Evolutionary conservation across 73 alveolate species (phyloP).

Genomic region (Tetrahymena malaccensis): DNA sequence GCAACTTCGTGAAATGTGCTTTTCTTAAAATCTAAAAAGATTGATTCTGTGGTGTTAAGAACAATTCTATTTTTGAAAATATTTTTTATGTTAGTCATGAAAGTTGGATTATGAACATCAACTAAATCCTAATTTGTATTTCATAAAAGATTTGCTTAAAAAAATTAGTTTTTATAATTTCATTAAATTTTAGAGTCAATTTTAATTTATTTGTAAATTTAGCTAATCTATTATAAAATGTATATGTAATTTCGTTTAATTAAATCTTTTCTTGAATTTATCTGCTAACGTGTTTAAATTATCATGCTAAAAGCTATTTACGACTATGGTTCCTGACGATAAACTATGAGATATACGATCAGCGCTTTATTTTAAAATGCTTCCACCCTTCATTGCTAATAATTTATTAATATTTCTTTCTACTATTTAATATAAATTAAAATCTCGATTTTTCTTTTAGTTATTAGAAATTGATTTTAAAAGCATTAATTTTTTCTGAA

Average conservation of each 20-base stretch:
- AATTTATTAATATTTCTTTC: neutral
- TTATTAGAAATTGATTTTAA: neutral
- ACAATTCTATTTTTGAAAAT: slow-evolving; percentile 20
- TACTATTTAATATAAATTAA: neutral
- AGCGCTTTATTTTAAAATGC: neutral
- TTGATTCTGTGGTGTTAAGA: slow-evolving; percentile 18
- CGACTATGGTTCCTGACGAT: neutral
- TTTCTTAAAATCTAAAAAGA: slow-evolving; percentile 22
- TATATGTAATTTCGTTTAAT: neutral
- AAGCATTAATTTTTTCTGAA: neutral
- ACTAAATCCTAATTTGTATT: neutral
- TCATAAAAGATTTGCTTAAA: neutral
- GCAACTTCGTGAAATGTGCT: slow-evolving; percentile 18
- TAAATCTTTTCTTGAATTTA: neutral
- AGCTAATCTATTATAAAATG: neutral
- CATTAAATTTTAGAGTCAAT: neutral
- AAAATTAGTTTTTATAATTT: no score
- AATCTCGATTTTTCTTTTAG: neutral
- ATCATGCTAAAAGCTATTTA: neutral
- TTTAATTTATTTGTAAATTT: no score
- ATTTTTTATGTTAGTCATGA: neutral
- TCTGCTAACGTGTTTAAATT: neutral
- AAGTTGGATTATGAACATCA: neutral
- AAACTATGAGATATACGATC: neutral
- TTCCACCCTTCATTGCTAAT: neutral